phyloP scores from a whole-genome alignment of 2,329 filamentous ascomycete species.

The Cladophialophora carrionii region DNA sequence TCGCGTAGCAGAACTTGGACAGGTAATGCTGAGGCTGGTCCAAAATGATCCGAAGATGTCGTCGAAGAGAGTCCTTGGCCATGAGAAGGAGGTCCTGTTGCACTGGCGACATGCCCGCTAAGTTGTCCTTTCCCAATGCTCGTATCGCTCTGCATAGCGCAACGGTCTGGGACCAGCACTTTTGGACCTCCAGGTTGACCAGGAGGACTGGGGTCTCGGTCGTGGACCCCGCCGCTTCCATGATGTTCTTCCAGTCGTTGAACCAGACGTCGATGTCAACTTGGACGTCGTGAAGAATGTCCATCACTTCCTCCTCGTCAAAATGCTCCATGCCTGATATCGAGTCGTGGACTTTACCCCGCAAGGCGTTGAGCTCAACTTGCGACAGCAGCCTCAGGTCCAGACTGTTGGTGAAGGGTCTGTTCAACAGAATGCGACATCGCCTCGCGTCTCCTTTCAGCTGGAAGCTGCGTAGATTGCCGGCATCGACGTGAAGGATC shows the following conservation, averaged over 20 bases:
- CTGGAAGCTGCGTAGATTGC: constrained; percentile 50
- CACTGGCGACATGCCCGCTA: constrained; percentile 54
- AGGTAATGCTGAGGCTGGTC: constrained; percentile 54
- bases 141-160: constrained; percentile 57
- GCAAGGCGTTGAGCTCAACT: constrained; percentile 46
- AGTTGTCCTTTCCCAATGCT: constrained; percentile 54
- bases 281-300: constrained; percentile 51
- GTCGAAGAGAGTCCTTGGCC: constrained; percentile 56
- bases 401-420: constrained; percentile 50
- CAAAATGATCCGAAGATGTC: constrained; percentile 56
- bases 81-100: constrained; percentile 55
- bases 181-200: constrained; percentile 56
- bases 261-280: constrained; percentile 56
- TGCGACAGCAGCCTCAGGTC: constrained; percentile 59
- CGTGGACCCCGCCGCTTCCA: constrained; percentile 40
- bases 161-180: constrained; percentile 59
- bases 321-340: constrained; percentile 39
- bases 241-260: constrained; percentile 34
- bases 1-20: constrained; percentile 56
- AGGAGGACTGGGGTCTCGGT: constrained; percentile 47
- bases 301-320: constrained; percentile 45
- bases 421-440: constrained; percentile 52
- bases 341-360: constrained; percentile 44
- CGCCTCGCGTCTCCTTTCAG: constrained; percentile 47
- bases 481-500: constrained; percentile 54